phyloP scores from a whole-genome alignment of 805 yeast genomes.

The Sungouiella thailandica region DNA sequence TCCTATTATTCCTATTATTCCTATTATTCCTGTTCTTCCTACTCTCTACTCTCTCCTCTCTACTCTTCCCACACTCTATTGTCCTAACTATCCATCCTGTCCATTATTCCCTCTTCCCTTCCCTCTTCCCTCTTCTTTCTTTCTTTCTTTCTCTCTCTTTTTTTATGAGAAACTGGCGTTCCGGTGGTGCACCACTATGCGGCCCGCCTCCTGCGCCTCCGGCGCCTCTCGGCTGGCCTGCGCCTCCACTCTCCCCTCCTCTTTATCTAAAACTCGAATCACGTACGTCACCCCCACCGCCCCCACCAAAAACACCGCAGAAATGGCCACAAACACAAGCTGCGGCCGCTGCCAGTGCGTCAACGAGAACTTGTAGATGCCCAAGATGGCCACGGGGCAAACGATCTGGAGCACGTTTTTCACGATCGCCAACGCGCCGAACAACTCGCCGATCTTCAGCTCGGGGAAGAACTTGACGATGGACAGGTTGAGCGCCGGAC shows the following conservation, averaged over 20 bases:
- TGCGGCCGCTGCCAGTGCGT: conserved; percentile 24
- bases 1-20: too few relatives aligned
- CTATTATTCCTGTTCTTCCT: too few relatives aligned
- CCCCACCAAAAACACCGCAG: conserved; percentile 6
- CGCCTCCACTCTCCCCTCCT: conserved; percentile 5
- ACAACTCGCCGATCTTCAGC: conserved; percentile 60
- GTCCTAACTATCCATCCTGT: neutral
- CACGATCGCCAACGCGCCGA: conserved; percentile 63
- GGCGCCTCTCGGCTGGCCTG: neutral
- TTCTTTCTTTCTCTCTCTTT: neutral
- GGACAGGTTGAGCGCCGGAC: conserved; percentile 55
- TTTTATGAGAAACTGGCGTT: neutral
- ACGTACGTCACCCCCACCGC: conserved; percentile 4
- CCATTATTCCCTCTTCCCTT: neutral
- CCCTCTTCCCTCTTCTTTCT: neutral
- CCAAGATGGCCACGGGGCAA: conserved; percentile 45
- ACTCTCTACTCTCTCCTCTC: too few relatives aligned
- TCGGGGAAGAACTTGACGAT: conserved; percentile 59
- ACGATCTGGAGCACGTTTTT: conserved; percentile 46
- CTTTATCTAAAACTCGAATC: conserved; percentile 7
- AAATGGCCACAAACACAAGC: conserved; percentile 19
- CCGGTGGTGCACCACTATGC: neutral
- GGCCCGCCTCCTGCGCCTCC: neutral
- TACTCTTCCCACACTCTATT: neutral
- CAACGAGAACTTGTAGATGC: conserved; percentile 36